phyloP scores from a whole-genome alignment of 192 early-diverging fungal species.

The Mortierella claussenii region DNA sequence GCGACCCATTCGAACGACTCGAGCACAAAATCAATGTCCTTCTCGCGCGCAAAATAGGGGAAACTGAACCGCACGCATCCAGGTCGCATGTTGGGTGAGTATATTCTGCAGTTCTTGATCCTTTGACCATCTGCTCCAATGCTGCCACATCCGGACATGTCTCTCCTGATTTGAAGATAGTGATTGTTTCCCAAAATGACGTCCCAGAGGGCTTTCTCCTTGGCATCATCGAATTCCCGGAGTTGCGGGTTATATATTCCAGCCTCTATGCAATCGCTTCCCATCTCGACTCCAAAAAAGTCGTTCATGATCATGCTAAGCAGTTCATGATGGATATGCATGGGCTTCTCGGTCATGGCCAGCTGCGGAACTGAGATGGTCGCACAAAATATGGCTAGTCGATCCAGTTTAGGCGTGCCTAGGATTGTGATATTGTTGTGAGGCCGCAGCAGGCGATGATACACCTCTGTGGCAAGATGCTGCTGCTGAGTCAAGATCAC shows the following conservation, averaged over 20 bases:
- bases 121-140: no score
- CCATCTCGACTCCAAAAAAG: conserved; percentile 57
- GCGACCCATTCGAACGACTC: conserved; percentile 55
- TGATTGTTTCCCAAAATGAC: no score
- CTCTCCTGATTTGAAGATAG: no score
- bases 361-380: conserved; percentile 7
- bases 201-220: no score
- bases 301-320: conserved; percentile 53
- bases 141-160: no score
- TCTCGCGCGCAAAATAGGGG: conserved; percentile 47
- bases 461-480: conserved; percentile 4
- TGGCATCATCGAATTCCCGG: no score
- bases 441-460: neutral
- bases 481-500: conserved; percentile 16
- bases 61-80: conserved; percentile 56
- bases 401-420: conserved; percentile 4
- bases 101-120: conserved; percentile 9
- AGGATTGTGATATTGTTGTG: conserved; percentile 6
- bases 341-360: neutral
- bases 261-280: conserved; percentile 54
- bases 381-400: conserved; percentile 31
- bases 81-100: conserved; percentile 16
- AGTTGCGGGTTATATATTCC: no score
- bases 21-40: conserved; percentile 56
- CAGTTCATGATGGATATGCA: conserved; percentile 50